phyloP scores from a whole-genome alignment of 805 yeast genomes.

The Candida awuae region DNA sequence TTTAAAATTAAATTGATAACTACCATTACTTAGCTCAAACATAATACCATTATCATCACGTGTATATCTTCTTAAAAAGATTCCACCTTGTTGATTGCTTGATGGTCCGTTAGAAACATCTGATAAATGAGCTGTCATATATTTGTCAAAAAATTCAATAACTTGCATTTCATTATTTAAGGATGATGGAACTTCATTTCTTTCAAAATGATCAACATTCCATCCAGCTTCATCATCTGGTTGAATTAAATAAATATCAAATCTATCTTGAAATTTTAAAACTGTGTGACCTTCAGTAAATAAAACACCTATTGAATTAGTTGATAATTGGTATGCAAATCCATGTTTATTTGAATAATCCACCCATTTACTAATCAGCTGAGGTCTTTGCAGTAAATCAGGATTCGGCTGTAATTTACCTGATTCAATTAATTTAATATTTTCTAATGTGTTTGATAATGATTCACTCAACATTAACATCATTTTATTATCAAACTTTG shows the following conservation, averaged over 20 bases:
- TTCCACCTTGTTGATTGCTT: constrained; percentile 33
- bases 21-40: constrained; percentile 90
- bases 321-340: constrained; percentile 83
- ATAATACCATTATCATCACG: constrained; percentile 74
- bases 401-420: constrained; percentile 13
- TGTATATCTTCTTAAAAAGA: constrained; percentile 74
- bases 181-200: constrained; percentile 36
- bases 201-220: constrained; percentile 41
- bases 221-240: constrained; percentile 44
- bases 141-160: constrained; percentile 79
- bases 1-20: constrained; percentile 88
- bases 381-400: constrained; percentile 40
- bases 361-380: constrained; percentile 90
- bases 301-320: constrained; percentile 83
- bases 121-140: constrained; percentile 85
- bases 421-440: constrained; percentile 23
- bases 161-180: constrained; percentile 71
- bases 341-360: constrained; percentile 96
- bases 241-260: constrained; percentile 56
- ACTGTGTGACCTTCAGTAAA: constrained; percentile 82
- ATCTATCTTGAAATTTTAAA: constrained; percentile 57
- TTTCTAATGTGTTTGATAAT: constrained; percentile 23
- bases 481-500: constrained; percentile 25
- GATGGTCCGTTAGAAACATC: constrained; percentile 54
- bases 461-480: constrained; percentile 22